These are phyloP conservation scores for Kandelia obovata DNA, from an alignment of 345 rosid genomes.

Conservation along the genomic window DNA sequence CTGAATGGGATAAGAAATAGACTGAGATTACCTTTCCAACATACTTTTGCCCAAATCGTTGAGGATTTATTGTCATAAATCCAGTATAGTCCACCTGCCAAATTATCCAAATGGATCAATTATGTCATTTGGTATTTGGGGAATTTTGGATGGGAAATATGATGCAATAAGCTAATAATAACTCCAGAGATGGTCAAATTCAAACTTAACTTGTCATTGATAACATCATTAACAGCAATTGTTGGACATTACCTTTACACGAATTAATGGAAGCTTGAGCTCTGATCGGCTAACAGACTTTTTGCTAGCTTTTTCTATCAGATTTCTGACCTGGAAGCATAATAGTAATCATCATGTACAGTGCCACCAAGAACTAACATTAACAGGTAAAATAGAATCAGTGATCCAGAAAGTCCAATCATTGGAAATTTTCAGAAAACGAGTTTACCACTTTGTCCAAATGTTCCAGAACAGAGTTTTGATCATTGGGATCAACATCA, in stretches of 20 bases:
- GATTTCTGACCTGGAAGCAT: constrained; percentile 56
- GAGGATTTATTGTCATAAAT: constrained; percentile 98
- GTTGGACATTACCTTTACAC: constrained; percentile 65
- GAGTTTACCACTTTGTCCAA: constrained; percentile 80
- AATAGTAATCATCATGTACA: constrained; percentile 13
- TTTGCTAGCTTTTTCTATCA: constrained; percentile 73
- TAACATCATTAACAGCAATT: not conserved
- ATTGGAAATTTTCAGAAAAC: constrained; percentile 19
- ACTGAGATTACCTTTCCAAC: constrained; percentile 78
- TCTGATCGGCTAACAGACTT: constrained; percentile 56
- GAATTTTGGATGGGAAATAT: not conserved
- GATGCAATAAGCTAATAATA: not conserved
- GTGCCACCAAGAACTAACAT: constrained; percentile 3
- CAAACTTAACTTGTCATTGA: constrained; percentile 1
- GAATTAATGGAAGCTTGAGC: constrained; percentile 75
- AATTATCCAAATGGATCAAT: constrained; percentile 22
- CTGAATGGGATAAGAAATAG: constrained; percentile 6
- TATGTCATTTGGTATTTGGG: constrained; percentile 3
- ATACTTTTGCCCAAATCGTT: constrained; percentile 96
- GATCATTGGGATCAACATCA: constrained; percentile 91
- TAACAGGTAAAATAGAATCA: constrained; percentile 1
- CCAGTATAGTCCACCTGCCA: constrained; percentile 95
- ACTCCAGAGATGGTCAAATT: constrained; percentile 1
- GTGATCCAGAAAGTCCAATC: constrained; percentile 12
- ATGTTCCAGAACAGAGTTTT: constrained; percentile 85